Evolutionary conservation across 306 rosid species (phyloP).

Genomic region (Cicer judaicum): DNA sequence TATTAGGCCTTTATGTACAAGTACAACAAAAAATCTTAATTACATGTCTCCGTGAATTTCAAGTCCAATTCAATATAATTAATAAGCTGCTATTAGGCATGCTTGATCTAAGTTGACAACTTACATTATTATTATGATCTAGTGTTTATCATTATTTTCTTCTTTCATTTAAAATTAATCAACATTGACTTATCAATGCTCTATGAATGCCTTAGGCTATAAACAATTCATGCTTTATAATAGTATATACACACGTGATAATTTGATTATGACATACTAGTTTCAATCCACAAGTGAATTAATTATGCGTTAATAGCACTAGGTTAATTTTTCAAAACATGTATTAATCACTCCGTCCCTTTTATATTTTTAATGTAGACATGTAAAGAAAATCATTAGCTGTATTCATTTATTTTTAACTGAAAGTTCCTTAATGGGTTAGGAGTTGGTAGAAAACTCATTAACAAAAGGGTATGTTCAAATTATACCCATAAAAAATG

Average conservation of each 20-base stretch:
- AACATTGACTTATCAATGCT: background rate
- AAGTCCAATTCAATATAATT: slow-evolving; percentile 25
- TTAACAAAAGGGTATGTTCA: background rate
- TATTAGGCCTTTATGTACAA: slow-evolving; percentile 22
- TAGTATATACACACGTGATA: no score
- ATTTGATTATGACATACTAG: background rate
- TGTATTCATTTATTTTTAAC: background rate
- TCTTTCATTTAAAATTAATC: background rate
- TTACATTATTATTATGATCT: background rate
- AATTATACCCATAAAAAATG: background rate
- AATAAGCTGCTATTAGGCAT: background rate
- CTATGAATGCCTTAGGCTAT: slow-evolving; percentile 6
- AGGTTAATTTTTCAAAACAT: background rate
- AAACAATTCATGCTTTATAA: background rate
- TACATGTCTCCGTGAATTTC: slow-evolving; percentile 22
- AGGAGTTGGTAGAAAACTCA: background rate
- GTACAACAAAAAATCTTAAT: slow-evolving; percentile 20
- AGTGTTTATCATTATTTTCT: background rate
- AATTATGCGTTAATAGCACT: background rate
- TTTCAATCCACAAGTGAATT: background rate
- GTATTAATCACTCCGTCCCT: background rate
- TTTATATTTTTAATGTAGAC: background rate
- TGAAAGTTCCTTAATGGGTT: background rate
- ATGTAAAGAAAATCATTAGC: no score
- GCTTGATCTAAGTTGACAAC: background rate